Evolutionary conservation across 805 yeast genomes (phyloP), one percentile per base, ranked within the genome.

Genomic region (Starmera quercuum): DNA sequence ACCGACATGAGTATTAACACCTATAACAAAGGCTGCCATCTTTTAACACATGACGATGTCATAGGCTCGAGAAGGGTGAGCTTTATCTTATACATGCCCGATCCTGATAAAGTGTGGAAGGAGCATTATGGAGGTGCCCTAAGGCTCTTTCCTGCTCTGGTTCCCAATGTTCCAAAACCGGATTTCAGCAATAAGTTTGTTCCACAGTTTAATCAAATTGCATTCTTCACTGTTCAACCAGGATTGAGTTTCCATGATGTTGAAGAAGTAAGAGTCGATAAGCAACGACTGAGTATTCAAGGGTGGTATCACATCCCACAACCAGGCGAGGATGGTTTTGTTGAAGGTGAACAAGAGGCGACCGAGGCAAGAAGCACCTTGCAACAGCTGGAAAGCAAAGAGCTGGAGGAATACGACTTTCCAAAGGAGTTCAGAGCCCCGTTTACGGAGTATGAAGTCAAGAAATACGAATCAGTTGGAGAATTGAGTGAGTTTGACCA

Each of bases 291-390:
- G 23, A 84, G 95, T 1, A 85, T 92, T 39, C 96, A 92, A 51
- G 99, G 99, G 1, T 94, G 99, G 99, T 94, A 90, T 54, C 99
- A 92, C 57, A 84, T 88, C 33, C 99, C 99, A 4, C 97, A 92
- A 54, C 63, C 63, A 9, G 97, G 95, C 8, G 99, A 92, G 58
- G 77, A 73, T 22, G 97, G 97, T 0, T 90, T 58, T 50, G 70
- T 77, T 14, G 75, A 74, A 24, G 95, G 94, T 6, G 95, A 86
- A 52, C 87, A 85, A 54, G 90, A 80, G 49, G 73, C 64, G 24
- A 77, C 83, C 1, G 87, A 80, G 45, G 80, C 83, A 0, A 67
- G 69, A 47, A 75, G 86, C 28, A 84, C 95, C 1, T 68, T 87
- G 41, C 86, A 83, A 50, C 90, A 75, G 50, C 60, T 87, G 38